These are phyloP conservation scores for Lagerstroemia speciosa DNA, from an alignment of 345 rosid genomes.

Conservation along the genomic window DNA sequence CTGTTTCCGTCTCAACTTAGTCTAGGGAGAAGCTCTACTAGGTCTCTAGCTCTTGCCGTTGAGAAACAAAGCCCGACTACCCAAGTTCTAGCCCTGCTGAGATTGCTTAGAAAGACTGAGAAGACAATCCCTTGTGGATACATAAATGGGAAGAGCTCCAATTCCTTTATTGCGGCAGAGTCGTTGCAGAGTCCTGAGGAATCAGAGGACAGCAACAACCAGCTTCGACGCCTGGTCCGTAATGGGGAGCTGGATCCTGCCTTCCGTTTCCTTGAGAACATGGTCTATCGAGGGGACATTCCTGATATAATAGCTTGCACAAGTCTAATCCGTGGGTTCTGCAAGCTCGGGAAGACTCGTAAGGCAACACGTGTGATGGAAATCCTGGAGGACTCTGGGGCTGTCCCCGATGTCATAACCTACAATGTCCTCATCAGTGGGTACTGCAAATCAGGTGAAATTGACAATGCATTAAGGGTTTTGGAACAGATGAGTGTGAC, in stretches of 20 bases:
- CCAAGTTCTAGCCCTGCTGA: background rate
- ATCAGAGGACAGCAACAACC: constrained; percentile 50
- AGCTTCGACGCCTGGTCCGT: constrained; percentile 49
- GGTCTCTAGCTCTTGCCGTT: background rate
- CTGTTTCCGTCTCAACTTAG: background rate
- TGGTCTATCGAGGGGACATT: constrained; percentile 64
- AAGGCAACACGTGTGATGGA: constrained; percentile 70
- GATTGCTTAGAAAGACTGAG: background rate
- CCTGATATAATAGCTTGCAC: constrained; percentile 72
- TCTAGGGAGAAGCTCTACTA: background rate
- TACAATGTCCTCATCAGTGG: constrained; percentile 77
- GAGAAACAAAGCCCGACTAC: background rate
- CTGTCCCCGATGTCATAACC: constrained; percentile 66
- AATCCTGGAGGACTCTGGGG: constrained; percentile 66
- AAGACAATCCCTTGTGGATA: constrained; percentile 24
- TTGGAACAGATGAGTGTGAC: constrained; percentile 70
- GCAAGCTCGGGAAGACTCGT: constrained; percentile 55
- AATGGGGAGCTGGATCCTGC: constrained; percentile 58
- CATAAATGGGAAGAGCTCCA: constrained; percentile 31
- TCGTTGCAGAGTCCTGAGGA: constrained; percentile 40
- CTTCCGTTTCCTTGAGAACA: constrained; percentile 60
- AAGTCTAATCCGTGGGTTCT: constrained; percentile 68
- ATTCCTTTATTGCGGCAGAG: constrained; percentile 14
- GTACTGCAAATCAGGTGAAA: constrained; percentile 75
- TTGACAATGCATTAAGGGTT: constrained; percentile 50